Base-by-base conservation (phyloP, 768 basidiomycete genomes). In the Boletus coccyginus region DNA sequence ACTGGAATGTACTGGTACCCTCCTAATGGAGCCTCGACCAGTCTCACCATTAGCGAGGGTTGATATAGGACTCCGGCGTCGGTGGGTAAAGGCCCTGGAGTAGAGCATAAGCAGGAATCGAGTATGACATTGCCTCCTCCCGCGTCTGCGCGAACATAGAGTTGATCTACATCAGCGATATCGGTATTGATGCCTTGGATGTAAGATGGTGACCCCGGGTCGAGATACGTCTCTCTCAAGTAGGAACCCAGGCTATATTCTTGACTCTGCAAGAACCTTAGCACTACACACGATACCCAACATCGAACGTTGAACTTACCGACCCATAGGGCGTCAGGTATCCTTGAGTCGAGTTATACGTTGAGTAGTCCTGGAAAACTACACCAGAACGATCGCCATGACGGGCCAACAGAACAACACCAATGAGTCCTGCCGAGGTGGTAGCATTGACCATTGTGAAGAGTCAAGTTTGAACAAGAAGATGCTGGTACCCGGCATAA, bases 1-100 rank as follows among this genome's bases (percentile, higher is more conserved):
- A 71, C 70, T 41, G 91, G 89, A 43, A 94, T 78, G 64, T 94
- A 94, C 73, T 92, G 90, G 68, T 93, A 94, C 1, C 90, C 90
- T 19, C 84, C 83, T n/a, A 94, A 78, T 21, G 93, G 91, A 0
- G 86, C 83, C 14, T 81, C 74, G 55, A 93, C 75, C n/a, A n/a
- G 68, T 78, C 27, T 85, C 80, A 55, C 86, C 89, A 61, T 92
- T 86, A 3, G 89, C 92, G 21, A 95, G 83, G 13, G 77, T 78
- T 55, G 85, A 85, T 61, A 78, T 82, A n/a, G 69, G 86, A 86
- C 51, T 80, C 75, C 8, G 75, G 67, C 57, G 80, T 88, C 7
- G 91, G 89, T 13, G 92, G 92, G 78, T 87, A 92, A 48, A 94
- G 78, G 36, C 92, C 91, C 67, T 94, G 93, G 42, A 92, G 79